Evolutionary conservation across 192 early-diverging fungal genomes (phyloP), one percentile per base, ranked within the genome.

Genomic region (Umbelopsis sp.): DNA sequence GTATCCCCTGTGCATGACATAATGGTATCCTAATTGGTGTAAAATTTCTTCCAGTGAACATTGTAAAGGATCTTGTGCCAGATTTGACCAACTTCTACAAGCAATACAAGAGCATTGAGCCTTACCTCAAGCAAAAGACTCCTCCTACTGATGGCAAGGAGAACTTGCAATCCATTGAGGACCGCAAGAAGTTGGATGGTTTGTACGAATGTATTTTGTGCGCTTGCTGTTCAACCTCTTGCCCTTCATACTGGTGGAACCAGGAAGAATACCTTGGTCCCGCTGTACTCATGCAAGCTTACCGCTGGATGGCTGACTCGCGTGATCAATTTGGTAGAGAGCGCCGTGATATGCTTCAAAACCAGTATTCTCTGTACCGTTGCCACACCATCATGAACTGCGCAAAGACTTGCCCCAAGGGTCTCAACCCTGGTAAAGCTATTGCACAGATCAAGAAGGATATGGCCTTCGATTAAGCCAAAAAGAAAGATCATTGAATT

Each of bases 381-480:
- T 98, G 97, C 91, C 97, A 98, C 85, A 97, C 97, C 68, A 98
- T 98, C 79, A 97, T 97, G 97, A 96, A 99, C 91, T 97, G 97
- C 79, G 85, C 95, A 47, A 86, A 91, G 71, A 99, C 97, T 46
- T 97, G 97, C 79, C 97, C 97, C 73, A 99, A 99, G 91, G 95
- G 96, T 50, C 87, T 99, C 45, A 96, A 97, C 82, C 97, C 95
- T n/a, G 97, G 97, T 79, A 78, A 82, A 21, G 97, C 97, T 49
- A 99, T 99, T 86, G 92, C 97, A 46, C 83, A 95, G 85, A 97
- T 99, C 81, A 99, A 99, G 87, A 92, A 91, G 81, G 76, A 89
- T 64, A 95, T 97, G 90, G 92, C 95, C 66, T 76, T 91, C 73
- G 84, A 86, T 55, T 88, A 85, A 74, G 78, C 15, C 7, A 18